These are phyloP conservation scores for Scenedesmus sp. DNA, from an alignment of 163 green algal genomes.

Conservation along the genomic window DNA sequence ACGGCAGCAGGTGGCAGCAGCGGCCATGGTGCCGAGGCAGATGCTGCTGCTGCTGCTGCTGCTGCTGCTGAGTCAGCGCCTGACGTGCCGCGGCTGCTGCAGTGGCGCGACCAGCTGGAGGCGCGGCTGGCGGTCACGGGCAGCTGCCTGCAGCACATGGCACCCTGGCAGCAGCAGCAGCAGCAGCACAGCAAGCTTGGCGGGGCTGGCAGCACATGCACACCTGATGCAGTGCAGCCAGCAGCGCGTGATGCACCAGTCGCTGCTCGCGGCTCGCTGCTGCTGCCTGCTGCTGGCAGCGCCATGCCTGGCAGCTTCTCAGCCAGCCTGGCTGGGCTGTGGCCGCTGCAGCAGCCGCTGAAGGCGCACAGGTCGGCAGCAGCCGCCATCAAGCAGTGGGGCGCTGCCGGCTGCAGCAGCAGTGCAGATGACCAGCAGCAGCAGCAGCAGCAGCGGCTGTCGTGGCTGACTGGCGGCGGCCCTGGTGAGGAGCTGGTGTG, in stretches of 20 bases:
- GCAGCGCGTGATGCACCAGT: background rate
- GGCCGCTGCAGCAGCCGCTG: constrained; percentile 29
- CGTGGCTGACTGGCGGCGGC: background rate
- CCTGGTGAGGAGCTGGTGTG: constrained; percentile 29
- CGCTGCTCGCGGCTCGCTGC: background rate
- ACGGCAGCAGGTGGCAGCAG: background rate
- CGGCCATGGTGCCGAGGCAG: background rate
- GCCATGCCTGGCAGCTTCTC: background rate
- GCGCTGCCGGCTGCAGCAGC: background rate
- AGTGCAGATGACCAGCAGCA: background rate
- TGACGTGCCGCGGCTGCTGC: constrained; percentile 2
- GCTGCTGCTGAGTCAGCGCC: background rate
- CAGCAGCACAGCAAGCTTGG: background rate
- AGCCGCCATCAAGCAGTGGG: background rate
- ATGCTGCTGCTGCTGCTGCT: background rate
- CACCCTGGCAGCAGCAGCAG: constrained; percentile 30
- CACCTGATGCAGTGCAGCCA: background rate
- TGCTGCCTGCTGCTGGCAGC: background rate
- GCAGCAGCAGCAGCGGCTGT: background rate
- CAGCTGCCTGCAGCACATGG: background rate
- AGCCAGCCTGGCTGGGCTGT: constrained; percentile 36
- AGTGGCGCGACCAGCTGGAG: background rate
- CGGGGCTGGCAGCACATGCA: background rate
- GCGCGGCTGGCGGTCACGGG: background rate
- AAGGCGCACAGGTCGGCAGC: background rate